Base-by-base conservation (phyloP, 2,329 filamentous ascomycete species). In the Davidsoniella virescens region DNA sequence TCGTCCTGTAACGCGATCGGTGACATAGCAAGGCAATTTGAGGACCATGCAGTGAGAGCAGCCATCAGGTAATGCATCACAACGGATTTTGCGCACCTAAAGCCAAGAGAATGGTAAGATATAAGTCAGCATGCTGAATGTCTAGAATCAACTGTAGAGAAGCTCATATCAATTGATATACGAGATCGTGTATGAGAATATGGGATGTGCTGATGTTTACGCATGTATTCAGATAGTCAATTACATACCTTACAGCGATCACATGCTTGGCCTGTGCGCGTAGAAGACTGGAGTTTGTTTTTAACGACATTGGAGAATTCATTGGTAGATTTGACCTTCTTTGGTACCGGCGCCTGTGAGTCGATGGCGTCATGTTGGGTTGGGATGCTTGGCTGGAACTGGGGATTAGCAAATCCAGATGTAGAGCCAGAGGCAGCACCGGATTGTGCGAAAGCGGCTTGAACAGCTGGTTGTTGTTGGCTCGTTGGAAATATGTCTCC, bases 1-100 rank as follows among this genome's bases (percentile, higher is more conserved):
- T 55, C 83, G 80, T 52, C 86, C 84, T 3, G 84, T 88, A 60
- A 92, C 86, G 58, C 87, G 80, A 63, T 94, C 87, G 52, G 87
- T 94, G 49, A 87, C 87, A 65, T 77, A 81, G 66, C 87, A 94
- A 60, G 84, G 76, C 58, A 83, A 77, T 55, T 78, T 79, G 61
- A 84, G 83, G 63, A 82, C 79, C 57, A 77, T 68, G 67, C 87
- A 94, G 58, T 85, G 82, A 54, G 84, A 85, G 66, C 87, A 94
- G 55, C 85, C 87, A 56, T 84, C 81, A 29, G 82, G 78, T 39
- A 83, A 71, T 49, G 80, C 82, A 67, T 93, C 87, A 70, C 87
- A 93, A 61, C 84, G 78, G 59, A 93, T 93, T 66, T 94, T 94
- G 57, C 87, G 78, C 52, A 87, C 72, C 50, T 51, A 43, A n/a